phyloP scores from a whole-genome alignment of 495 filamentous ascomycete species.

The Trichoderma reesei region DNA sequence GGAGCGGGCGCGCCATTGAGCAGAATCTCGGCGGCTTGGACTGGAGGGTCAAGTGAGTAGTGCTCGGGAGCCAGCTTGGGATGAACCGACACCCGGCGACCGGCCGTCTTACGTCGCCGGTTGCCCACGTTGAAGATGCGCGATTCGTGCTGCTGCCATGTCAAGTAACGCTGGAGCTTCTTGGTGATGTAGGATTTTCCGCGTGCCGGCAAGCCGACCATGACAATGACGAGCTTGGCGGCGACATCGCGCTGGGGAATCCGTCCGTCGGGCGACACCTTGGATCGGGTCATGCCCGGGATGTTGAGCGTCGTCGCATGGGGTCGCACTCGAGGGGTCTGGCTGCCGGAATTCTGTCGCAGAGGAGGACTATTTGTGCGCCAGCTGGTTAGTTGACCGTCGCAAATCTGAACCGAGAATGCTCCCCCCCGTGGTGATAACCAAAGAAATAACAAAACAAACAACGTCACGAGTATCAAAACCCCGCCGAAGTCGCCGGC shows the following conservation, averaged over 20 bases:
- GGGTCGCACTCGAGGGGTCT: constrained; percentile 51
- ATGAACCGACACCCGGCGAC: constrained; percentile 21
- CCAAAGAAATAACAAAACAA: background rate
- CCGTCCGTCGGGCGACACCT: constrained; percentile 85
- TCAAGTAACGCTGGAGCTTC: constrained; percentile 88
- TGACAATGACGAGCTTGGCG: constrained; percentile 92
- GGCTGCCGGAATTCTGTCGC: constrained; percentile 51
- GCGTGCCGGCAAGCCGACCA: constrained; percentile 91
- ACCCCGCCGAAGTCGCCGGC: background rate
- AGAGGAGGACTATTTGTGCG: constrained; percentile 35
- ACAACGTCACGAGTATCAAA: no score
- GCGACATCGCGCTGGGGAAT: constrained; percentile 90
- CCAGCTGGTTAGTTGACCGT: background rate
- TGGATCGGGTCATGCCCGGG: constrained; percentile 80
- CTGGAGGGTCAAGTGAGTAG: constrained; percentile 24
- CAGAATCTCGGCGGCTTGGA: constrained; percentile 39
- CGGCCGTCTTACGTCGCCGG: constrained; percentile 70
- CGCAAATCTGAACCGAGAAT: no score
- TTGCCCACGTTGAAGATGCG: constrained; percentile 96
- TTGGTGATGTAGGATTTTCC: constrained; percentile 98
- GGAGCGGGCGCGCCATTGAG: constrained; percentile 31
- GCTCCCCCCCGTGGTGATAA: no score
- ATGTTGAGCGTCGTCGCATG: constrained; percentile 82
- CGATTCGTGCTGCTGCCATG: constrained; percentile 94
- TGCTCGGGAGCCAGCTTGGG: constrained; percentile 10